phyloP scores from a whole-genome alignment of 2,329 filamentous ascomycete genomes.

The Aspergillus pseudonomiae region DNA sequence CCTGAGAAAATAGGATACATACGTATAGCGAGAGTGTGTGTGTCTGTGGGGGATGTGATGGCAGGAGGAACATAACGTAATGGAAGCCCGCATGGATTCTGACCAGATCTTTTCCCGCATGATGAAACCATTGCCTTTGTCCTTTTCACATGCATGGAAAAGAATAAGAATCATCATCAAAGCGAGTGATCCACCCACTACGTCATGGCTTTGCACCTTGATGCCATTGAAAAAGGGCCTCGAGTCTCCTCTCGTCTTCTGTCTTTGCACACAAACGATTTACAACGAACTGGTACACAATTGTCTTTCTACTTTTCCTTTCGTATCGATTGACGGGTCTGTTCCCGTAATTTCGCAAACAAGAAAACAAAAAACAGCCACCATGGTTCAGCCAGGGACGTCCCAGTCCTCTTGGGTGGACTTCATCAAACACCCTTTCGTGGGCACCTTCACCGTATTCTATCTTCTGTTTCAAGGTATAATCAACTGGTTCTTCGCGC shows the following conservation, averaged over 20 bases:
- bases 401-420: slow-evolving; percentile 21
- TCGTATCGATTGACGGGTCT: background rate
- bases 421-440: slow-evolving; percentile 33
- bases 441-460: slow-evolving; percentile 33
- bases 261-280: background rate
- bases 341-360: background rate
- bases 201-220: background rate
- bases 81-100: background rate
- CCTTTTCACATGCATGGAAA: background rate
- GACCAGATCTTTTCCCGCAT: background rate
- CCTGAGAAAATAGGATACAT: background rate
- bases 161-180: background rate
- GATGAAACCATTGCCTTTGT: background rate
- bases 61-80: background rate
- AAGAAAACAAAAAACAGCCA: background rate
- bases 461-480: slow-evolving; percentile 36
- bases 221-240: background rate
- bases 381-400: background rate
- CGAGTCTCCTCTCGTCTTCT: background rate
- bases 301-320: background rate
- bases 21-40: background rate
- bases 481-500: slow-evolving; percentile 61
- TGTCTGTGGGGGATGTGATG: background rate
- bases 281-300: background rate
- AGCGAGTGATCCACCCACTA: background rate